Percentiles rank a stretch among this genome's conserved stretches.
phyloP scores from a whole-genome alignment of 805 yeast species.

The Wickerhamomyces pijperi region DNA sequence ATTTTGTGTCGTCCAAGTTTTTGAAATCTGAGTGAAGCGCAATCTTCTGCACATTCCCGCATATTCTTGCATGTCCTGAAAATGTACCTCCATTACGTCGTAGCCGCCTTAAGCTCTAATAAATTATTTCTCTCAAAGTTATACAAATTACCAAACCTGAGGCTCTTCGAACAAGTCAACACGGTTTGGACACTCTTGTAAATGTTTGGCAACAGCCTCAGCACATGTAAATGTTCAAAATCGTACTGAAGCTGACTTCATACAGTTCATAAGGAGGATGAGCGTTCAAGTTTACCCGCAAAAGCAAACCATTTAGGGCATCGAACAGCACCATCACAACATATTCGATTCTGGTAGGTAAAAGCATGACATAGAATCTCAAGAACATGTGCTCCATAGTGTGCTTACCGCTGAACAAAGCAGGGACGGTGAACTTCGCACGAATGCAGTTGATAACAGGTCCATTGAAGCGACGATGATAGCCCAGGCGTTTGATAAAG shows the following conservation, averaged over 20 bases:
- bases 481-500: conserved; percentile 17
- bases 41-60: too few relatives aligned
- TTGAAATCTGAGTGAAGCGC: too few relatives aligned
- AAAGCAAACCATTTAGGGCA: conserved; percentile 11
- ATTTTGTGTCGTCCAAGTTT: too few relatives aligned
- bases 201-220: conserved; percentile 28
- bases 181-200: conserved; percentile 32
- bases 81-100: too few relatives aligned
- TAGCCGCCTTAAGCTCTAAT: too few relatives aligned
- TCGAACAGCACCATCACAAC: conserved; percentile 25
- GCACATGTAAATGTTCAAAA: conserved; percentile 21
- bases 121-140: too few relatives aligned
- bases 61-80: too few relatives aligned
- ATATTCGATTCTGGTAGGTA: conserved; percentile 17
- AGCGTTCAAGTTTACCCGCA: conserved; percentile 7
- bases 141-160: conserved; percentile 67
- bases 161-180: conserved; percentile 69
- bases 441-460: conserved; percentile 12
- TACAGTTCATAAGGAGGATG: conserved; percentile 4
- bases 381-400: conserved; percentile 1
- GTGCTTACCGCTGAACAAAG: conserved; percentile 12
- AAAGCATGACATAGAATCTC: conserved; percentile 7
- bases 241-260: not conserved
- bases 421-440: conserved; percentile 12
- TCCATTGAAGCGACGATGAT: conserved; percentile 7